phyloP scores from a whole-genome alignment of 805 yeast genomes.

The Metschnikowia lachancei region DNA sequence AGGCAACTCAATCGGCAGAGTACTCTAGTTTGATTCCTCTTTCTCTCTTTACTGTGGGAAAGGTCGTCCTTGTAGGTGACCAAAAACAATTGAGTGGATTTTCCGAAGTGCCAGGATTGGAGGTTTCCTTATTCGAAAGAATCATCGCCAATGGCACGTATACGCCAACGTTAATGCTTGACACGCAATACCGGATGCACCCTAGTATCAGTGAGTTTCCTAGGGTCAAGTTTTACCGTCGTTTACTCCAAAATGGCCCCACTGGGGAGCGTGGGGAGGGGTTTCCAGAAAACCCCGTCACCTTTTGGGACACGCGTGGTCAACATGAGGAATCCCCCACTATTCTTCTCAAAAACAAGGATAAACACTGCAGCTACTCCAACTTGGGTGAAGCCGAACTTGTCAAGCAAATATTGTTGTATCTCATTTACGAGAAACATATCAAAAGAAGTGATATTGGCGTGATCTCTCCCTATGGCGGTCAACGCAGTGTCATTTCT shows the following conservation, averaged over 20 bases:
- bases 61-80: conserved; percentile 87
- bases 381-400: no score
- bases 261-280: conserved; percentile 79
- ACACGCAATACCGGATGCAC: conserved; percentile 94
- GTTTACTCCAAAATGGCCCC: conserved; percentile 86
- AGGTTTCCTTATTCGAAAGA: conserved; percentile 84
- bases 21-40: no score
- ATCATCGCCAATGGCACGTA: conserved; percentile 44
- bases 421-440: conserved; percentile 51
- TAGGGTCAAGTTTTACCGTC: conserved; percentile 88
- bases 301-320: conserved; percentile 90
- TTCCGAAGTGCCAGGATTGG: conserved; percentile 61
- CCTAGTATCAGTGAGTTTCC: conserved; percentile 85
- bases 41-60: conserved; percentile 70
- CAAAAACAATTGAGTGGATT: conserved; percentile 27
- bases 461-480: conserved; percentile 75
- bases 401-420: no score
- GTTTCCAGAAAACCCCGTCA: conserved; percentile 73
- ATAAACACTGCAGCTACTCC: no score
- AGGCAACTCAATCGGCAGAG: no score
- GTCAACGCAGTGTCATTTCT: conserved; percentile 63
- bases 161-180: conserved; percentile 44
- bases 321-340: conserved; percentile 25
- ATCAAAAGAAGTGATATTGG: conserved; percentile 72
- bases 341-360: not conserved